Conservation (phyloP, 495 filamentous ascomycete species). For the Xylaria sp. region DNA sequence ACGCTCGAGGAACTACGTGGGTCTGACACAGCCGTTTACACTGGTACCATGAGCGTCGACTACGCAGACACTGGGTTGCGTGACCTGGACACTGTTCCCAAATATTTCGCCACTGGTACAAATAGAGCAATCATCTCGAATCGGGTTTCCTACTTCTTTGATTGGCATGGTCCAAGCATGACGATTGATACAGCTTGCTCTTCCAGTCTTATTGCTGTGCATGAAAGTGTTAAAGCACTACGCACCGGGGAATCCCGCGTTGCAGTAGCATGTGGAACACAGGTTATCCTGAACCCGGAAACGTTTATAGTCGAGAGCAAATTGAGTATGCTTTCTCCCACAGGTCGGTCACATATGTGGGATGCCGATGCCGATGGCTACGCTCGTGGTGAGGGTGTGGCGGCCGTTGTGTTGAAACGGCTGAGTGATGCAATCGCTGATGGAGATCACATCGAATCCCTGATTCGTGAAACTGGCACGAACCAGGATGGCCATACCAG, state of each 20-base stretch:
- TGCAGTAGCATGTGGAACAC: constrained; percentile 55
- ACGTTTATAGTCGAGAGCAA: constrained; percentile 39
- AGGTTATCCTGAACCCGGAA: constrained; percentile 46
- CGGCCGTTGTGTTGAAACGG: constrained; percentile 60
- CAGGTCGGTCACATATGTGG: constrained; percentile 45
- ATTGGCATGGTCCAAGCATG: constrained; percentile 62
- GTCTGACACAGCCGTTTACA: constrained; percentile 49
- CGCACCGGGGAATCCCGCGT: constrained; percentile 51
- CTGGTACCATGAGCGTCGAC: constrained; percentile 49
- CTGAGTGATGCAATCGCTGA: constrained; percentile 58
- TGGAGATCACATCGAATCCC: constrained; percentile 61
- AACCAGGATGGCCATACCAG: constrained; percentile 62
- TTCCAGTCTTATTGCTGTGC: constrained; percentile 58
- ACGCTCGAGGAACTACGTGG: constrained; percentile 38
- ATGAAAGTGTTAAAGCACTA: constrained; percentile 56
- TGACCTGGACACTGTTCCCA: constrained; percentile 42
- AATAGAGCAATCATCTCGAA: constrained; percentile 58
- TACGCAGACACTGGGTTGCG: constrained; percentile 45
- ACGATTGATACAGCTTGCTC: constrained; percentile 67
- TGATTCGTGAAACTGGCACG: constrained; percentile 62
- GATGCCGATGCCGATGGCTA: constrained; percentile 66
- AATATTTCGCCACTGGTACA: constrained; percentile 60
- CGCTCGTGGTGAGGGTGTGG: constrained; percentile 63
- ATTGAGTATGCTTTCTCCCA: constrained; percentile 42
- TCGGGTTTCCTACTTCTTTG: constrained; percentile 64